Evolutionary conservation across 176 grass and related monocot genomes (phyloP).

Genomic region (Luzula sylvatica): DNA sequence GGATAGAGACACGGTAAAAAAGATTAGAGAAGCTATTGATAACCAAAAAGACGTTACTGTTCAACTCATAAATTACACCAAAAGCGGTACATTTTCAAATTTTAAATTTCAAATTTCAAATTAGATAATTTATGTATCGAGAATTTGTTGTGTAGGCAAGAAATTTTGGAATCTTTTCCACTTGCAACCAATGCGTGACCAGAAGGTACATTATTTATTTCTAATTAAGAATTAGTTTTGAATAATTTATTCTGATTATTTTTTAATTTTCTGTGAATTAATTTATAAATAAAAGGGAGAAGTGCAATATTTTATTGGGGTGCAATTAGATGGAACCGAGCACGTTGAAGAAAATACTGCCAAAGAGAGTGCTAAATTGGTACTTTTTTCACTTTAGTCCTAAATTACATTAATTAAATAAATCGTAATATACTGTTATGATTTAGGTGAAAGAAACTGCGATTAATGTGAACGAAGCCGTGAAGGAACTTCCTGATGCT

Average conservation of each 20-base stretch:
- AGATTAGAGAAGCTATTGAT: constrained; percentile 91
- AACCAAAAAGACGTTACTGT: constrained; percentile 76
- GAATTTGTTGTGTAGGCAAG: constrained; percentile 44
- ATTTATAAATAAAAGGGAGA: constrained; percentile 56
- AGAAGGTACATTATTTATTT: constrained; percentile 74
- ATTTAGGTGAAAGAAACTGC: constrained; percentile 86
- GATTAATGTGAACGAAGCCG: constrained; percentile 73
- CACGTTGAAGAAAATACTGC: constrained; percentile 63
- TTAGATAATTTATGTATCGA: not conserved
- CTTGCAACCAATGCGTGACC: constrained; percentile 95
- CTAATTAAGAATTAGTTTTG: not conserved
- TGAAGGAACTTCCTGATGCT: constrained; percentile 95
- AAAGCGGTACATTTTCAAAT: constrained; percentile 44
- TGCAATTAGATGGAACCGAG: constrained; percentile 93
- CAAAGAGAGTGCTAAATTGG: constrained; percentile 57
- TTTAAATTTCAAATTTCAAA: not conserved
- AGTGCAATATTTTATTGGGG: constrained; percentile 97
- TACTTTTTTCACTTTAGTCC: constrained; percentile 22
- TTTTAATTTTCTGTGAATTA: constrained; percentile 24
- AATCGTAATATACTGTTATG: not conserved
- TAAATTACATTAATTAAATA: not conserved
- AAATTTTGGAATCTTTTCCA: constrained; percentile 99
- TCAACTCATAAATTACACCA: constrained; percentile 96
- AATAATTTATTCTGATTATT: not conserved
- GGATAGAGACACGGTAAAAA: constrained; percentile 51